A percentile compares a stretch with the other conserved stretches of the same genome.
phyloP scores from a whole-genome alignment of 1,284 basidiomycete genomes.

The Clitocybe nebularis region DNA sequence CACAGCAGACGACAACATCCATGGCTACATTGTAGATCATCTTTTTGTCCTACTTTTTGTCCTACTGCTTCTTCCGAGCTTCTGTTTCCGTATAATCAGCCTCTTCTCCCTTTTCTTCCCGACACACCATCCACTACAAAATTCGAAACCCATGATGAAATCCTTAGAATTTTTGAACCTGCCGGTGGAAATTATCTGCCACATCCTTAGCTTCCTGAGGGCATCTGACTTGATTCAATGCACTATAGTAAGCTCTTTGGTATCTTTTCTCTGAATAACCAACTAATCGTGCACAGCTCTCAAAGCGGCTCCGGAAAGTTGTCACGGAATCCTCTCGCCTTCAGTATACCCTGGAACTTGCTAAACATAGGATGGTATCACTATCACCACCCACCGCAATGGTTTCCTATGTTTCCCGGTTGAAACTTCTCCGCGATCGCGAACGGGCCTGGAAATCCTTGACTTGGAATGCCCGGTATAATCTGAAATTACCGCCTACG shows the following conservation, averaged over 20 bases:
- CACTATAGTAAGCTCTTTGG: conserved; percentile 22
- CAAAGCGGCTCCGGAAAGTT: conserved; percentile 32
- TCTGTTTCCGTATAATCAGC: no score
- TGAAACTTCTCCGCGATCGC: conserved; percentile 35
- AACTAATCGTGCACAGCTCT: conserved; percentile 29
- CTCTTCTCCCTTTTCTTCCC: no score
- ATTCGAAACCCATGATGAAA: conserved; percentile 21
- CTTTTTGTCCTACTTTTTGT: neutral
- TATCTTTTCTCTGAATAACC: conserved; percentile 1
- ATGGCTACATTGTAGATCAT: neutral
- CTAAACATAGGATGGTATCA: conserved; percentile 37
- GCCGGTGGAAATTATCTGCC: conserved; percentile 42
- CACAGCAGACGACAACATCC: neutral
- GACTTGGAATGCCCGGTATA: conserved; percentile 32
- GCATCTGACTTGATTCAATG: conserved; percentile 35
- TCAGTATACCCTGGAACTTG: conserved; percentile 44
- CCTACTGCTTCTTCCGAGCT: no score
- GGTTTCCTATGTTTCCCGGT: conserved; percentile 32
- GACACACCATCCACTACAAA: no score
- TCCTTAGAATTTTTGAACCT: conserved; percentile 24
- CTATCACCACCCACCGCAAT: conserved; percentile 24
- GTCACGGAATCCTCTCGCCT: conserved; percentile 38
- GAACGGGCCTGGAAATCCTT: conserved; percentile 43
- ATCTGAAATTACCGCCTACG: conserved; percentile 35
- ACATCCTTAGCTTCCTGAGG: conserved; percentile 34